These are phyloP conservation scores for Colletotrichum spaethianum DNA, from an alignment of 2,329 filamentous ascomycete species.

Conservation along the genomic window DNA sequence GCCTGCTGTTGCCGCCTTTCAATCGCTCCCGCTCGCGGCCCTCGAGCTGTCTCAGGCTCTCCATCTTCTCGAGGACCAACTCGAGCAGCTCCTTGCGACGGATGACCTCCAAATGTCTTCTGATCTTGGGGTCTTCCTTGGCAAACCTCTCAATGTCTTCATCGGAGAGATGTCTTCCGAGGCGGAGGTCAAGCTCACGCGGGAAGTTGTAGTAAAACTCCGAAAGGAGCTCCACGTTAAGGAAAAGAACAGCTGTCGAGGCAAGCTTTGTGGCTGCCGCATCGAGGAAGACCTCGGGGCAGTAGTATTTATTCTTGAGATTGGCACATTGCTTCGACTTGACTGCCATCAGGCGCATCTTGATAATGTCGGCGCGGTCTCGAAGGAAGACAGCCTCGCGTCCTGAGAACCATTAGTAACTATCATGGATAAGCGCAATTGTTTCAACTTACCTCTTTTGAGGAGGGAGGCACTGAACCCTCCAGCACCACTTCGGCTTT, in stretches of 20 bases:
- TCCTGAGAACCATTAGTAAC: conserved; percentile 67
- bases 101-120: conserved; percentile 91
- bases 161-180: conserved; percentile 84
- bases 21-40: conserved; percentile 74
- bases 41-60: conserved; percentile 88
- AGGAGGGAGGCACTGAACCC: conserved; percentile 92
- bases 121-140: conserved; percentile 91
- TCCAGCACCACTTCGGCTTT: conserved; percentile 87
- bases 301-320: conserved; percentile 94
- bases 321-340: conserved; percentile 91
- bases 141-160: conserved; percentile 92
- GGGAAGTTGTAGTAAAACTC: conserved; percentile 99
- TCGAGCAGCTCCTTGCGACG: conserved; percentile 93
- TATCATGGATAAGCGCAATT: conserved; percentile 1
- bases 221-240: conserved; percentile 95
- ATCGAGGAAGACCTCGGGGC: conserved; percentile 97
- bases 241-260: conserved; percentile 93
- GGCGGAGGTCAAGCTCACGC: conserved; percentile 87
- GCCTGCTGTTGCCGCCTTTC: conserved; percentile 46
- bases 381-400: conserved; percentile 95
- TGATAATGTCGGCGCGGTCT: conserved; percentile 90
- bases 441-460: conserved; percentile 75
- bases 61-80: conserved; percentile 95
- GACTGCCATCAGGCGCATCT: conserved; percentile 88
- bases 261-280: conserved; percentile 96